Conservation (phyloP, 305 asterid species). For the Stenogyne calaminthoides region DNA sequence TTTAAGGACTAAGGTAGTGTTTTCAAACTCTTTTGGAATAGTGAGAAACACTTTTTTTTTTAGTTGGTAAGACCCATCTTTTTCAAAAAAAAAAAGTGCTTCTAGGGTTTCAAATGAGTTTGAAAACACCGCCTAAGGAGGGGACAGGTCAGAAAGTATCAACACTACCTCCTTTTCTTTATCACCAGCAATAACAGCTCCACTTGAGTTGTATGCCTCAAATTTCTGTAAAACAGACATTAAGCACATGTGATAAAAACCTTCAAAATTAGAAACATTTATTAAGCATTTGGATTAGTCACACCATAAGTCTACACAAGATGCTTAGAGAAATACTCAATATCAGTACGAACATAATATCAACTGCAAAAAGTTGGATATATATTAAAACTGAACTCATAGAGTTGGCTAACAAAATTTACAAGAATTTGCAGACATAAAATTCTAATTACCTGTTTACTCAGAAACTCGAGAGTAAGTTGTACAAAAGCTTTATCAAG, state of each 20-base stretch:
- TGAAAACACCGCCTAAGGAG: too few relatives aligned
- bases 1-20: neutral
- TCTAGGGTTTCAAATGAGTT: too few relatives aligned
- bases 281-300: conserved; percentile 21
- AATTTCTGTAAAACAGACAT: conserved; percentile 67
- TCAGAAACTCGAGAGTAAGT: conserved; percentile 87
- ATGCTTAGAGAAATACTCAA: conserved; percentile 17
- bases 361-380: conserved; percentile 14
- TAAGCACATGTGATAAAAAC: conserved; percentile 21
- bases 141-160: conserved; percentile 18
- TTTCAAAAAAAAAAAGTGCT: too few relatives aligned
- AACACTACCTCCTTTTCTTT: conserved; percentile 81
- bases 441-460: conserved; percentile 68
- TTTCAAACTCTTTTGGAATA: too few relatives aligned
- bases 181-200: conserved; percentile 86
- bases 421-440: conserved; percentile 12
- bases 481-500: conserved; percentile 79
- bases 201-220: conserved; percentile 79
- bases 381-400: conserved; percentile 3
- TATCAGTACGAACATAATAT: conserved; percentile 3
- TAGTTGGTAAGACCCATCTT: too few relatives aligned
- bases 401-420: conserved; percentile 23
- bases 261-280: neutral
- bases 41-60: too few relatives aligned
- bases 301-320: conserved; percentile 21